Evolutionary conservation across 176 grass and related monocot species (phyloP), one percentile per base, ranked within the genome.

Genomic region (Neostapfia colusana): DNA sequence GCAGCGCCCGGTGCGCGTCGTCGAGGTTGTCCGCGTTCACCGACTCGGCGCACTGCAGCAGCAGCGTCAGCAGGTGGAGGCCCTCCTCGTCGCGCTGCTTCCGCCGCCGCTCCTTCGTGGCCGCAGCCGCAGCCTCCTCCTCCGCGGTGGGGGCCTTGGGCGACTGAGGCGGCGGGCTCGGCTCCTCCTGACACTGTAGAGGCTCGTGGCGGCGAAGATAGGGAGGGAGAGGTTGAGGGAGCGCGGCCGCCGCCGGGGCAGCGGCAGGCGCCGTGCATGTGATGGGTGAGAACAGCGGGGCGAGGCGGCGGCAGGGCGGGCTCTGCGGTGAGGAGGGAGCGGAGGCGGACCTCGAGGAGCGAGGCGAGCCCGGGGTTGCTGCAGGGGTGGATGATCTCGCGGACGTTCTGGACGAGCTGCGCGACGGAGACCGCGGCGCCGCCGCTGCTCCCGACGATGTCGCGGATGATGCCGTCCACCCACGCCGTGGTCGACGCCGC

Each of bases 371-470:
- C 83, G 1, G 95, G 95, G 81, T 98, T 94, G 67, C 95, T 94
- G 67, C 95, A 92, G 3, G 95, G 95, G 15, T 88, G 89, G 70
- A 99, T 93, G 65, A 99, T 95, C 81, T 95, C 95, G 25, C 95
- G 89, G 5, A 99, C 92, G 85, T 92, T 99, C 73, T 90, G 92
- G 80, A 99, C 90, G 9, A 99, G 85, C 88, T 99, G 95, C 14
- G 95, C 64, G 76, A 97, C 55, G 73, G 91, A 97, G 15, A 97
- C 82, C 10, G 74, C 67, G 0, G 91, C 70, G 37, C 91, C 84
- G 46, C 78, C 69, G 84, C 84, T 90, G 84, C 85, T 92, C 9
- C 76, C 79, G 73, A 97, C 89, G 76, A 97, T 81, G 82, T 97
- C 94, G 10, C 94, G 86, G 54, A 97, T 93, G 74, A 97, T 88